These are phyloP conservation scores for Glarea lozoyensis DNA, from an alignment of 495 filamentous ascomycete genomes.

Conservation along the genomic window DNA sequence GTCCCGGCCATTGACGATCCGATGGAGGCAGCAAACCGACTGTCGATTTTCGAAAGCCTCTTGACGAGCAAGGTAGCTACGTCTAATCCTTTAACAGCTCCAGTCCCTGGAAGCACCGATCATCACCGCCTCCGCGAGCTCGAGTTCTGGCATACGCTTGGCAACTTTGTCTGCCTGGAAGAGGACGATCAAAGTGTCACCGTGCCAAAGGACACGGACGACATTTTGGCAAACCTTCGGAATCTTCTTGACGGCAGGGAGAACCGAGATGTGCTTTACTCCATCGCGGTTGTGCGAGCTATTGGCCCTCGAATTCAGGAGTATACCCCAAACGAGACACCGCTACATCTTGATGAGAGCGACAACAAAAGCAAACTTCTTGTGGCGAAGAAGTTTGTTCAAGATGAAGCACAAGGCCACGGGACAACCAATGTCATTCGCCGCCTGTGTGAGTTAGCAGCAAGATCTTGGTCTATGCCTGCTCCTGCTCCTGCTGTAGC, in stretches of 20 bases:
- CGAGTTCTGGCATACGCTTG: conserved; percentile 75
- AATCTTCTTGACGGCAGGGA: conserved; percentile 66
- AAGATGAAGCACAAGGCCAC: conserved; percentile 59
- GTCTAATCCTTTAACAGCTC: conserved; percentile 44
- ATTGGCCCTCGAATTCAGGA: conserved; percentile 59
- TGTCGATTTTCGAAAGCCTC: conserved; percentile 67
- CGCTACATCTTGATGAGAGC: conserved; percentile 54
- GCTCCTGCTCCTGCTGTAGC: not conserved
- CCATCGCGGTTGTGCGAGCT: conserved; percentile 70
- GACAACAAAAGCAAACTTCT: conserved; percentile 64
- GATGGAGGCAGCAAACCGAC: conserved; percentile 50
- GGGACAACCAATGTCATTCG: conserved; percentile 75
- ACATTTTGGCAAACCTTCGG: conserved; percentile 51
- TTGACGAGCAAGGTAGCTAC: conserved; percentile 58
- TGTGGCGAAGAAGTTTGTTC: conserved; percentile 75
- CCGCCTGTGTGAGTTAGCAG: conserved; percentile 63
- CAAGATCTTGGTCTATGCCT: conserved; percentile 13
- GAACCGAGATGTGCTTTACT: conserved; percentile 89
- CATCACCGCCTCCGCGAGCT: conserved; percentile 52
- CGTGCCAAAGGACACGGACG: conserved; percentile 51
- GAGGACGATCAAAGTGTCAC: conserved; percentile 53
- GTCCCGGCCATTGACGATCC: conserved; percentile 43
- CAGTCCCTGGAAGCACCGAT: conserved; percentile 35
- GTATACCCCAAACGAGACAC: conserved; percentile 49
- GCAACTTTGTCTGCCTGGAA: conserved; percentile 57